Percentiles rank a stretch among this genome's conserved stretches.
Conservation (phyloP, 2,329 filamentous ascomycete genomes). For the Sclerotinia trifoliorum region DNA sequence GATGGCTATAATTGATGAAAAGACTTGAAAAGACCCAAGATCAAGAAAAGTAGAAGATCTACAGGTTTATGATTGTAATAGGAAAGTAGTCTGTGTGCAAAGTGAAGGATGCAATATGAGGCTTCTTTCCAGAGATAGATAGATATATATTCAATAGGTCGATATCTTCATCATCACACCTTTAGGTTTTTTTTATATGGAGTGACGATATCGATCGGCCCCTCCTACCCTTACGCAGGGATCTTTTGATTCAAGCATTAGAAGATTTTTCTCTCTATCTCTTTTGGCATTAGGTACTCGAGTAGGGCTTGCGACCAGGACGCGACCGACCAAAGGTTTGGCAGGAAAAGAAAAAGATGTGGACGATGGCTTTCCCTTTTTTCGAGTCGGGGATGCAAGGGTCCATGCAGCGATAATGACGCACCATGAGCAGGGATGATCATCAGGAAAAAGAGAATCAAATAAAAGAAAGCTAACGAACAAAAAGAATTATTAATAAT, state of each 20-base stretch:
- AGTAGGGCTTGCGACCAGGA: not conserved
- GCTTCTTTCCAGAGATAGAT: not conserved
- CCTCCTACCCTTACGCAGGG: not conserved
- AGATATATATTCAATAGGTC: not conserved
- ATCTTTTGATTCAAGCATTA: not conserved
- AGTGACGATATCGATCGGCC: slow-evolving; percentile 9
- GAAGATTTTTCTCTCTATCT: not conserved
- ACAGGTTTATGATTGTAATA: not conserved
- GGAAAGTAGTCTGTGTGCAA: not conserved
- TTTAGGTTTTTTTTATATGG: not conserved
- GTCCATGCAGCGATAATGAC: slow-evolving; percentile 8
- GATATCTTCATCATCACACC: not conserved
- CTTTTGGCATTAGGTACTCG: not conserved
- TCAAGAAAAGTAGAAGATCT: slow-evolving; percentile 1
- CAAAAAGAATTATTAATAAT: not conserved
- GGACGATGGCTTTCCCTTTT: not conserved
- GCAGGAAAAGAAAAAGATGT: not conserved
- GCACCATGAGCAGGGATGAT: not conserved
- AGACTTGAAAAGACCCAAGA: not conserved
- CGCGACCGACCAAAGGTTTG: not conserved
- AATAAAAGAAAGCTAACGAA: not conserved
- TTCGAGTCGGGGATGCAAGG: not conserved
- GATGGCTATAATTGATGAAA: not conserved
- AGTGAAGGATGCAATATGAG: not conserved
- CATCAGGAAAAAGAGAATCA: not conserved